Conservation (phyloP, 2,329 filamentous ascomycete species). For the Phialophora chinensis region DNA sequence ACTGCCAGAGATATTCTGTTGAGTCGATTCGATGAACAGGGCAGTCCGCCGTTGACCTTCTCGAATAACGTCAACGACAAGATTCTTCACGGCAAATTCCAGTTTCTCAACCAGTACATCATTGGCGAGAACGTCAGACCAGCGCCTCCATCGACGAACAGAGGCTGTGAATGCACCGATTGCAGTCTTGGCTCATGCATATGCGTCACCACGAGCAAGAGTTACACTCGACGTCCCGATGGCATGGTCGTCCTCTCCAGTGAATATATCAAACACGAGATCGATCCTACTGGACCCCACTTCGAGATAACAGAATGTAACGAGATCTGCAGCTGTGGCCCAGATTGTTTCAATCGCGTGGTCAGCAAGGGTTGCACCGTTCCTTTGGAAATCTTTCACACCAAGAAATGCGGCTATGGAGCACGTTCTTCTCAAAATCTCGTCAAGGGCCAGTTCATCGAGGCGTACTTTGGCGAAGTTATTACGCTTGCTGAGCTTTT, state of each 20-base stretch:
- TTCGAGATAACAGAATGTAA: constrained; percentile 51
- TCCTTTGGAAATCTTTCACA: constrained; percentile 52
- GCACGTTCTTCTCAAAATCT: constrained; percentile 49
- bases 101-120: constrained; percentile 38
- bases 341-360: constrained; percentile 50
- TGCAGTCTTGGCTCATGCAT: constrained; percentile 28
- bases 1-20: constrained; percentile 29
- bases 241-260: constrained; percentile 36
- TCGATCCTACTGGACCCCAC: constrained; percentile 17
- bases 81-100: constrained; percentile 39
- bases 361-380: constrained; percentile 50
- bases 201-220: constrained; percentile 31
- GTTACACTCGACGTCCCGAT: constrained; percentile 29
- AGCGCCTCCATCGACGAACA: constrained; percentile 25
- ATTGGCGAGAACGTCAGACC: constrained; percentile 29
- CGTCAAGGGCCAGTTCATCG: constrained; percentile 52
- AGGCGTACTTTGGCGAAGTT: constrained; percentile 54
- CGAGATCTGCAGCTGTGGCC: constrained; percentile 45
- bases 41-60: constrained; percentile 34
- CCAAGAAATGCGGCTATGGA: constrained; percentile 50
- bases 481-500: constrained; percentile 48
- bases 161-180: constrained; percentile 30
- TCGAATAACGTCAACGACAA: constrained; percentile 35
- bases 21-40: constrained; percentile 33
- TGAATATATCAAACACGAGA: constrained; percentile 30